These are phyloP conservation scores for Cetraspora pellucida DNA, from an alignment of 192 early-diverging fungal species.

Conservation along the genomic window DNA sequence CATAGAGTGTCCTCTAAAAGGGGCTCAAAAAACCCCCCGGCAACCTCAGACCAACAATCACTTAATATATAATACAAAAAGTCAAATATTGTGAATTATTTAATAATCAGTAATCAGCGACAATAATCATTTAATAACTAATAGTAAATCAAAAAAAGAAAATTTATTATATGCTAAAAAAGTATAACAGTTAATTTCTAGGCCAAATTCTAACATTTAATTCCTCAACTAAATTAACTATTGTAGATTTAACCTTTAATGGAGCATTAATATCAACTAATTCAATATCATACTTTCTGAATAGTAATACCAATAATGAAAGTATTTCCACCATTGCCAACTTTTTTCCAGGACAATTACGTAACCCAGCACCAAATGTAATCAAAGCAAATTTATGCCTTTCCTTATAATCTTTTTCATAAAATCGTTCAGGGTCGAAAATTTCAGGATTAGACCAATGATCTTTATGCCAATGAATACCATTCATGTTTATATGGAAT, in stretches of 20 bases:
- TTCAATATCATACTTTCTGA: background rate
- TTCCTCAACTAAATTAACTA: background rate
- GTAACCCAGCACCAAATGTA: slow-evolving; percentile 4
- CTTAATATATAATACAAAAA: too few relatives aligned
- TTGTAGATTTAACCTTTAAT: background rate
- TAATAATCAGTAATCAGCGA: too few relatives aligned
- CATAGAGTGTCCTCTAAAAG: too few relatives aligned
- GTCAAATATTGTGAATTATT: too few relatives aligned
- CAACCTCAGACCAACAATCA: too few relatives aligned
- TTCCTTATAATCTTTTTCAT: background rate
- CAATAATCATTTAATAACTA: too few relatives aligned
- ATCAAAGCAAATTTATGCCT: background rate
- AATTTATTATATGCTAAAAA: too few relatives aligned
- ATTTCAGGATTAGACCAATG: background rate
- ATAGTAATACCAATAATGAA: background rate
- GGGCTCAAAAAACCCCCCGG: too few relatives aligned
- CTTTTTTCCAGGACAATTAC: slow-evolving; percentile 1
- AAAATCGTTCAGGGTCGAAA: background rate
- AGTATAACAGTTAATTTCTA: too few relatives aligned
- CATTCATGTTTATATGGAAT: background rate
- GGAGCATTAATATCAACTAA: slow-evolving; percentile 5
- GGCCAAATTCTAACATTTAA: background rate
- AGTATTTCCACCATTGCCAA: background rate
- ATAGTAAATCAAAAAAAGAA: too few relatives aligned
- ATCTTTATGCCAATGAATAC: background rate